A percentile compares a stretch with the other conserved stretches of the same genome.
Evolutionary conservation across 2,329 filamentous ascomycete species (phyloP).

Genomic region (Aspergillus phoenicis): DNA sequence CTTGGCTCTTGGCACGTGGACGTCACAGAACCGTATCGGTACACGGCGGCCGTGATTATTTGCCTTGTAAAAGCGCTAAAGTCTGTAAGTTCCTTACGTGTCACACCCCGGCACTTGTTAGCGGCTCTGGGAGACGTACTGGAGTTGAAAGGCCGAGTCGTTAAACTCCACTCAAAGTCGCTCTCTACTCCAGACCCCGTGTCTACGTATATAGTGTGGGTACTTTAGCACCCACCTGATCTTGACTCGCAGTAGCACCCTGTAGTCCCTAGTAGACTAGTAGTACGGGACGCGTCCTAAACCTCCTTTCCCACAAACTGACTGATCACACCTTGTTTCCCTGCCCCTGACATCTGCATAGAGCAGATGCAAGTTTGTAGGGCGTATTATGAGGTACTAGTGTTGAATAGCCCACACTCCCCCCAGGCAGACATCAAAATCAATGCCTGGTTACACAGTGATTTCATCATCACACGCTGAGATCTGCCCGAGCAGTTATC

Average conservation of each 20-base stretch:
- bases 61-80: background rate
- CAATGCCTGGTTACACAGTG: background rate
- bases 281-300: no score
- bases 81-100: background rate
- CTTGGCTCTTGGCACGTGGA: conserved; percentile 12
- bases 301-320: background rate
- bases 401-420: background rate
- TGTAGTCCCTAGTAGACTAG: background rate
- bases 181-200: background rate
- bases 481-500: background rate
- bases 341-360: background rate
- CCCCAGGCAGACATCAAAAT: background rate
- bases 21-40: background rate
- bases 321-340: background rate
- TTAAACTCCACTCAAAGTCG: background rate
- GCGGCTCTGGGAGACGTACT: background rate
- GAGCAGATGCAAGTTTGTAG: background rate
- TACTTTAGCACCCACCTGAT: background rate
- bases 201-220: background rate
- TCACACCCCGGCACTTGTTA: background rate
- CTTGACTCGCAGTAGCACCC: background rate
- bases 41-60: background rate
- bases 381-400: background rate
- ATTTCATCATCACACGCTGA: background rate
- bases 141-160: background rate